Evolutionary conservation across 164 flowering plant species (phyloP), one percentile per base, ranked within the genome.

Genomic region (Vitis rupestris): DNA sequence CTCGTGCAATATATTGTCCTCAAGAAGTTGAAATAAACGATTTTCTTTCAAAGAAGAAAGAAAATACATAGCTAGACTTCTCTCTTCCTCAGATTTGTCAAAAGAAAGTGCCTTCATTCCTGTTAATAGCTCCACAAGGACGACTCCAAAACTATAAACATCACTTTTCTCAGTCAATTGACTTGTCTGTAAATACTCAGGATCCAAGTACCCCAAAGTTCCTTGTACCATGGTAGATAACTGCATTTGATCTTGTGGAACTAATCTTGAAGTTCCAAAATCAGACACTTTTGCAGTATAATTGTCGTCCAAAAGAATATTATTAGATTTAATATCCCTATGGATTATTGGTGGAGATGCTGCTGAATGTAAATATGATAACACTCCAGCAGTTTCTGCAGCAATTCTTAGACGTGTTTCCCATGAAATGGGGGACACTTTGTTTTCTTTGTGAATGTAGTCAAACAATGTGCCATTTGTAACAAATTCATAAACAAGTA

Each of bases 131-230:
- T 84, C 86, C 0, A 75, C 76, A n/a, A 84, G 75, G 2, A 84
- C 83, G 2, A 81, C 85, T 1, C 87, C 87, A 58, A 83, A 83
- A 23, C 82, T 78, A 52, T 81, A 83, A 10, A 81, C 81, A 71
- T 81, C 81, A 37, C 81, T 77, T 58, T 81, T 83, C 15, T 70
- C 82, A 0, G 80, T 84, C 16, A 84, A 65, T 23, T 72, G 75
- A 56, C 75, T 72, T n/a, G 80, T 71, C 8, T 72, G 80, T 4
- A 79, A 67, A 64, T 81, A 83, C 44, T 83, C 84, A 0, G 86
- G 84, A 19, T 83, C 86, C 2, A 83, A 55, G 64, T 83, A 83
- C 8, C 87, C 87, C 0, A 75, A 23, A 3, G 83, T 83, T 11
- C 85, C 87, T 48, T 82, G 83, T 12, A 83, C 83, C 55, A 77